Base-by-base conservation (phyloP, 257 asterid species). In the Penstemon newberryi region DNA sequence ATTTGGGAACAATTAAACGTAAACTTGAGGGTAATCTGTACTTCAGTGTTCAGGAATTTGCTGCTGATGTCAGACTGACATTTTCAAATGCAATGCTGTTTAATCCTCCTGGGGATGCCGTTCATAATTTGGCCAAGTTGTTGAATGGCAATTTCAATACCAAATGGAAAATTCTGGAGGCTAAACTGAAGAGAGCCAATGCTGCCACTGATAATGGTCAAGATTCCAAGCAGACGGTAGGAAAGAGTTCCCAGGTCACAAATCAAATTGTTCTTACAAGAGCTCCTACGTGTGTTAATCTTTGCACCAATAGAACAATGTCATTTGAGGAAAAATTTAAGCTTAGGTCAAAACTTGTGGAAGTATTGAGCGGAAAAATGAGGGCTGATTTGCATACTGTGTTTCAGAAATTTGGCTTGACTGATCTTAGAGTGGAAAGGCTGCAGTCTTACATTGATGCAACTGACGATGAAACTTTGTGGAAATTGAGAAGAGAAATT, bases 81-180 rank as follows among this genome's bases (percentile, higher is more conserved):
- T 92, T 92, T 73, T 75, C 88, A 54, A 92, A 92, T 81, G 95
- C 95, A 3, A 88, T 81, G 87, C 8, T 49, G 56, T 92, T 85
- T 66, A 92, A 92, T 79, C 94, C 96, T 70, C 82, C 87, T 41
- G 60, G 56, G 3, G 56, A 88, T 19, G 4, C 7, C 0, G 89
- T 81, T 44, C 89, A 90, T 75, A n/a, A 3, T 25, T 73, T 57
- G 73, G 97, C 98, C 11, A 75, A 73, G 82, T 72, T 58, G 13
- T 67, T 92, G 66, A 75, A 77, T 53, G 65, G 44, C 56, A 8
- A 37, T 36, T 92, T 92, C 70, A 76, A 38, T 47, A 82, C 64
- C 75, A 86, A 73, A 57, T 92, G 96, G 96, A 80, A 80, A 68
- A 51, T 44, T 50, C 39, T 84, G 73, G 95, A 73, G 65, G 76